Conservation (phyloP, 2,329 filamentous ascomycete genomes). For the Fusarium gaditjirri region DNA sequence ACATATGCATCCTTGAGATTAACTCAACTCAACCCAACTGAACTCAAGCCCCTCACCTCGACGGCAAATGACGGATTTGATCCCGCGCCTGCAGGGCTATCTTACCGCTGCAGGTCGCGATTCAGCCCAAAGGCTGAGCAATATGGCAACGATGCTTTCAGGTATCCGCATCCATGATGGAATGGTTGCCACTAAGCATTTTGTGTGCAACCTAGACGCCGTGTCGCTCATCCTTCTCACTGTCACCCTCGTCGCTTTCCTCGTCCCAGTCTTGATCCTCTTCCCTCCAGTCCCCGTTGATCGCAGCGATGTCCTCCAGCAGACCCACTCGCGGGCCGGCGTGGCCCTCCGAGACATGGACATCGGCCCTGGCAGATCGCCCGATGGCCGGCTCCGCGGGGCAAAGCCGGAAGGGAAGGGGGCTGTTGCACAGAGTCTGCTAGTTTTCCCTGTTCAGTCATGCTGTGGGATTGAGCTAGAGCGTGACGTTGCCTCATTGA, state of each 20-base stretch:
- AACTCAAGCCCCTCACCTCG: background rate
- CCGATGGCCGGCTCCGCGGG: conserved; percentile 34
- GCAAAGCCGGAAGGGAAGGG: conserved; percentile 37
- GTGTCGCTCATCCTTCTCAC: conserved; percentile 54
- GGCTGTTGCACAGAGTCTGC: conserved; percentile 68
- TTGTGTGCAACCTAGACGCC: conserved; percentile 44
- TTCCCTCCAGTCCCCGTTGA: conserved; percentile 65
- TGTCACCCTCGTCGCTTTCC: conserved; percentile 60
- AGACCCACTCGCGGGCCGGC: conserved; percentile 64
- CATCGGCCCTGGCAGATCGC: conserved; percentile 45
- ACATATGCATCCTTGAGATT: conserved; percentile 13
- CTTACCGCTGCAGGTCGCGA: conserved; percentile 26
- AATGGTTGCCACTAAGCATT: conserved; percentile 29
- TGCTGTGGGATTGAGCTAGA: conserved; percentile 80
- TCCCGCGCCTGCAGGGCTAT: conserved; percentile 26
- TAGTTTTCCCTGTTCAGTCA: conserved; percentile 86
- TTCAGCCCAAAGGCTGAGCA: conserved; percentile 30
- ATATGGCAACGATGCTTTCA: conserved; percentile 36
- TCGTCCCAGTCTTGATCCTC: conserved; percentile 63
- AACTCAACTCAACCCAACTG: conserved; percentile 1
- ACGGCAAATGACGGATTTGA: conserved; percentile 27
- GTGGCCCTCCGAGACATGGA: conserved; percentile 53
- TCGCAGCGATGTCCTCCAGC: conserved; percentile 62
- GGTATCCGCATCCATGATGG: conserved; percentile 21
- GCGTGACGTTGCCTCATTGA: conserved; percentile 69